These are phyloP conservation scores for Apophysomyces trapeziformis DNA, from an alignment of 371 early-diverging fungal genomes.

Conservation along the genomic window DNA sequence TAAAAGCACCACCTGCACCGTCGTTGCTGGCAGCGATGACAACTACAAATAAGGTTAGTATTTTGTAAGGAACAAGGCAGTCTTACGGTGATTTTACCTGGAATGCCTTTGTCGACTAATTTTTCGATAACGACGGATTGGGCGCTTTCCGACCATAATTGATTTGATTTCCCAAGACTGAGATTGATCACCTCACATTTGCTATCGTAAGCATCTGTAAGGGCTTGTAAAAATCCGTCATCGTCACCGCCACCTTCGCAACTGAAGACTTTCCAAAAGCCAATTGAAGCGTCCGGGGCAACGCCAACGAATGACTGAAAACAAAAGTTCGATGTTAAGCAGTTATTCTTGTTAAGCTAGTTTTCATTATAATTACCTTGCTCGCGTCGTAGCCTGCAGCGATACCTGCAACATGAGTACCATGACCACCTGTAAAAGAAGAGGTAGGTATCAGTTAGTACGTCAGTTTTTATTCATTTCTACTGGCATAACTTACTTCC, in stretches of 20 bases:
- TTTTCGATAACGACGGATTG: neutral
- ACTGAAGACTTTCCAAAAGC: neutral
- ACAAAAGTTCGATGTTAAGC: neutral
- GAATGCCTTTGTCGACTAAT: neutral
- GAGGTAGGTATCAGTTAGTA: neutral
- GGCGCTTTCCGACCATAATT: neutral
- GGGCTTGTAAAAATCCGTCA: neutral
- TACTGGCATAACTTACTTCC: constrained; percentile 14
- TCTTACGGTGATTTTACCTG: neutral
- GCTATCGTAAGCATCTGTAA: neutral
- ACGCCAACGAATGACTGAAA: neutral
- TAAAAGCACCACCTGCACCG: neutral
- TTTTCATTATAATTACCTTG: constrained; percentile 13
- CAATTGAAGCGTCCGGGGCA: neutral
- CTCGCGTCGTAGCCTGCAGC: constrained; percentile 57
- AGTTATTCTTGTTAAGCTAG: constrained; percentile 6
- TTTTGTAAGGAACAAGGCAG: neutral
- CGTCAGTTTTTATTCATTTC: neutral
- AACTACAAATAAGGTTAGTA: neutral
- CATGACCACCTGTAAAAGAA: constrained; percentile 35
- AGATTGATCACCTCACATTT: constrained; percentile 1
- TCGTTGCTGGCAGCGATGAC: neutral
- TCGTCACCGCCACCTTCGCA: neutral
- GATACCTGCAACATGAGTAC: constrained; percentile 72
- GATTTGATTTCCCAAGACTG: neutral